Percentiles rank a stretch among this genome's conserved stretches.
Conservation (phyloP, 2,329 filamentous ascomycete genomes). For the Colletotrichum chlorophyti region DNA sequence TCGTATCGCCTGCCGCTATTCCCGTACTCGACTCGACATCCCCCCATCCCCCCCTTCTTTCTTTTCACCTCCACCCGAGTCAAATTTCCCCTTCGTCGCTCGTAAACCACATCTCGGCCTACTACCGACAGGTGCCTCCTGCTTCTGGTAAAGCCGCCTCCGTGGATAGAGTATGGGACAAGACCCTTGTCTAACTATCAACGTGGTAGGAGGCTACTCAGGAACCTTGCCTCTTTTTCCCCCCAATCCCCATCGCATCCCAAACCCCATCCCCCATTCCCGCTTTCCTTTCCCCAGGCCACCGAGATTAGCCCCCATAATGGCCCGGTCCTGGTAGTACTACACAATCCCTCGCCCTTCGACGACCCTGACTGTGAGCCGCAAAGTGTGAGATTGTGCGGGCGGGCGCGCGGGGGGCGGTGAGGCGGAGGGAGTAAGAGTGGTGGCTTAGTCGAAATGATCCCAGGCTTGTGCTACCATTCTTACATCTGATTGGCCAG, state of each 20-base stretch:
- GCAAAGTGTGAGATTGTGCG: slow-evolving; percentile 8
- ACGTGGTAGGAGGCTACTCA: not conserved
- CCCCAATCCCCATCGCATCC: slow-evolving; percentile 4
- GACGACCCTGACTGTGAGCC: slow-evolving; percentile 9
- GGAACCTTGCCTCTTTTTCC: slow-evolving; percentile 4
- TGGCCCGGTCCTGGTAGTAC: slow-evolving; percentile 7
- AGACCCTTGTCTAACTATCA: not conserved
- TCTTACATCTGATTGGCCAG: slow-evolving; percentile 19
- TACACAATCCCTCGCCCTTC: not conserved
- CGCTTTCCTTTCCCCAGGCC: slow-evolving; percentile 25
- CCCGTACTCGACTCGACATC: slow-evolving; percentile 7
- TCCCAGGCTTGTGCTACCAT: slow-evolving; percentile 26
- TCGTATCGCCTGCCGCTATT: slow-evolving; percentile 27
- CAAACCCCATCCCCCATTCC: slow-evolving; percentile 3
- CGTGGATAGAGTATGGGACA: not conserved
- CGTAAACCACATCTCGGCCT: slow-evolving; percentile 22
- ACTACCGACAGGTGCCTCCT: slow-evolving; percentile 25
- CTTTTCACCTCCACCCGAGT: not conserved
- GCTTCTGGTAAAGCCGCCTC: not conserved
- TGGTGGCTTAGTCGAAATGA: slow-evolving; percentile 26
- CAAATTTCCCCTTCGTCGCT: slow-evolving; percentile 8
- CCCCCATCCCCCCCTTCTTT: not conserved
- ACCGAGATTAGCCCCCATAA: slow-evolving; percentile 26
- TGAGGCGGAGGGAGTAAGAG: slow-evolving; percentile 16
- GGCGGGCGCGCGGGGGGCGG: slow-evolving; percentile 25